phyloP scores from a whole-genome alignment of 148 eudicot species.

The Diospyros lotus region DNA sequence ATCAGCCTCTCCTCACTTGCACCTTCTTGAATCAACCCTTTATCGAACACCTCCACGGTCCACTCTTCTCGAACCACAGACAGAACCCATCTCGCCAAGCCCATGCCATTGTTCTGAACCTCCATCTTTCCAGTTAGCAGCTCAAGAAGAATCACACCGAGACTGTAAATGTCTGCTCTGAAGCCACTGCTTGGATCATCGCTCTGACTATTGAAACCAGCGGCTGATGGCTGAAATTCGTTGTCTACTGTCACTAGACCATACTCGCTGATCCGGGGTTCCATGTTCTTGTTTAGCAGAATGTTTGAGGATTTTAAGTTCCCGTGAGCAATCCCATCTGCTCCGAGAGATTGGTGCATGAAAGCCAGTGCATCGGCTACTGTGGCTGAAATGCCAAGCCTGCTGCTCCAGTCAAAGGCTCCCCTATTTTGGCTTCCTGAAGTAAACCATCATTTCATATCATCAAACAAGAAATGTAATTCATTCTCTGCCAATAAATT shows the following conservation, averaged over 20 bases:
- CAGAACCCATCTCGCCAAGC: constrained; percentile 38
- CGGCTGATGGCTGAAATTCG: background rate
- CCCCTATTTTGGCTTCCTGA: constrained; percentile 26
- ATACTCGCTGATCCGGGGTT: constrained; percentile 41
- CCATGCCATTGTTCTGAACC: constrained; percentile 28
- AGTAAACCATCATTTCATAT: background rate
- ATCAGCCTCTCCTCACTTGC: constrained; percentile 51
- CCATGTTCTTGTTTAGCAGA: constrained; percentile 37
- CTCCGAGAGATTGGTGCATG: constrained; percentile 39
- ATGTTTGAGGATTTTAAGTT: constrained; percentile 55
- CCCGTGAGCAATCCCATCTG: constrained; percentile 41
- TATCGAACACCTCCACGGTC: constrained; percentile 53
- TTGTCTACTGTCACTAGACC: constrained; percentile 27
- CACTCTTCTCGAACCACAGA: constrained; percentile 45
- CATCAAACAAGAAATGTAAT: too few species aligned
- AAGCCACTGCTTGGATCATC: constrained; percentile 7
- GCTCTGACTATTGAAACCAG: background rate
- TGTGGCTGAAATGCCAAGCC: constrained; percentile 28
- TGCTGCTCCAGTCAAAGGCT: constrained; percentile 33
- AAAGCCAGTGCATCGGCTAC: constrained; percentile 31
- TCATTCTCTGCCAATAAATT: too few species aligned
- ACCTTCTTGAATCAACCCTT: constrained; percentile 30
- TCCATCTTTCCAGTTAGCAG: constrained; percentile 34
- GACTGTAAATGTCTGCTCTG: constrained; percentile 29
- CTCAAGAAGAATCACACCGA: constrained; percentile 45